These are phyloP conservation scores for Cryomyces antarcticus DNA, from an alignment of 495 filamentous ascomycete species.

Conservation along the genomic window DNA sequence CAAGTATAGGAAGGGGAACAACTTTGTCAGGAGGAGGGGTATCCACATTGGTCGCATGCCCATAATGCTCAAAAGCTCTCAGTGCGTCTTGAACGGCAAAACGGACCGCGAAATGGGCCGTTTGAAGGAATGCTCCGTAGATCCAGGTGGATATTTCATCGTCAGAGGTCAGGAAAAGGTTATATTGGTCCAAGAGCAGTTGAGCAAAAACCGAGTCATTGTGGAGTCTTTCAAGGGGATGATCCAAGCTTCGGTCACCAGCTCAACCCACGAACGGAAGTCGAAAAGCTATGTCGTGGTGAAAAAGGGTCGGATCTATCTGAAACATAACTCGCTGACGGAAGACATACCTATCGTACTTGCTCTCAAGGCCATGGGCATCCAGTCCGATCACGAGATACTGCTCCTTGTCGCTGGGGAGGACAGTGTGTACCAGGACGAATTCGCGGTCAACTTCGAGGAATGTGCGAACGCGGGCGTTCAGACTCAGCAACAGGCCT, in stretches of 20 bases:
- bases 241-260: conserved; percentile 89
- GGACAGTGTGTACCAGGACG: conserved; percentile 85
- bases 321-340: conserved; percentile 81
- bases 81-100: conserved; percentile 65
- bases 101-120: conserved; percentile 65
- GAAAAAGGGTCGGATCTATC: conserved; percentile 74
- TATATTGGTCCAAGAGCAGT: conserved; percentile 90
- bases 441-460: conserved; percentile 88
- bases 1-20: conserved; percentile 57
- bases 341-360: conserved; percentile 88
- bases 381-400: conserved; percentile 87
- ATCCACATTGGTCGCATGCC: conserved; percentile 67
- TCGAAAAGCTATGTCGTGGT: conserved; percentile 88
- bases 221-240: conserved; percentile 85
- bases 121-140: conserved; percentile 83
- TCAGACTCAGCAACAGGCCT: conserved; percentile 80
- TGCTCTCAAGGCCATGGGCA: conserved; percentile 79
- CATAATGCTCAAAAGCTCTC: conserved; percentile 89
- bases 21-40: conserved; percentile 40
- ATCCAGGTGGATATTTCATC: conserved; percentile 94
- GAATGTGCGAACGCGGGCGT: conserved; percentile 63
- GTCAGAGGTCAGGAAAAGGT: conserved; percentile 81
- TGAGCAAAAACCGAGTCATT: conserved; percentile 97
- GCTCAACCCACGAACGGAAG: conserved; percentile 90
- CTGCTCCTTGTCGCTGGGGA: conserved; percentile 75